Base-by-base conservation (phyloP, 1,139 yeast species). In the Schizosaccharomyces versatilis region DNA sequence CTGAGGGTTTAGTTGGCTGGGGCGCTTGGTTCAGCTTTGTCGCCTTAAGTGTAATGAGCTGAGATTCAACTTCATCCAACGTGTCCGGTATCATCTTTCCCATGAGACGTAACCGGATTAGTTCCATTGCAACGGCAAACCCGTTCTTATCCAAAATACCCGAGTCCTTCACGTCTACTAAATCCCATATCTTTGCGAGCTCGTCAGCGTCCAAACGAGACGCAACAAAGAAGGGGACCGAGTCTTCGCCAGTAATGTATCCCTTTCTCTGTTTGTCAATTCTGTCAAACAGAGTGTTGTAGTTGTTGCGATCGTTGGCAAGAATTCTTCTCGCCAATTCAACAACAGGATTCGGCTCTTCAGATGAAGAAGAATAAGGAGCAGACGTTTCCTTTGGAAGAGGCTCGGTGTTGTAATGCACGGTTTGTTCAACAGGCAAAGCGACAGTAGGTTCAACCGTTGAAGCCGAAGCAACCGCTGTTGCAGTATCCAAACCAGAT, bases 111-210 rank as follows among this genome's bases (percentile, higher is more conserved):
- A 80, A 84, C 67, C 86, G 94, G 10, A 90, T 93, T 62, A 90
- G 75, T 65, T 81, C 90, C 82, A 90, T 82, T 12, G 98, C 97
- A 64, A 90, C 82, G 1, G 94, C 79, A 67, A 93, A 90, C 66
- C 90, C 98, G 59, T 77, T 71, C 63, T 76, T 80, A 47, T 84
- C 75, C 64, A 93, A 84, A 54, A 76, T 75, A 41, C 96, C 97
- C 51, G 86, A 78, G 67, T 86, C 85, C 62, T 84, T 84, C 59
- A 86, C 75, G 67, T 93, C 97, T 6, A 97, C 79, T 63, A 90
- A 73, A 67, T 90, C 97, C 99, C 99, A 93, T 51, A 93, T 79
- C 38, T 78, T 72, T 1, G 98, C 98, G 61, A 93, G 73, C 42
- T 78, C 80, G 57, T 84, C 93, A 64, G 88, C 95, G 52, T 80